Base-by-base conservation (phyloP, 257 asterid species). In the Gentiana dahurica region DNA sequence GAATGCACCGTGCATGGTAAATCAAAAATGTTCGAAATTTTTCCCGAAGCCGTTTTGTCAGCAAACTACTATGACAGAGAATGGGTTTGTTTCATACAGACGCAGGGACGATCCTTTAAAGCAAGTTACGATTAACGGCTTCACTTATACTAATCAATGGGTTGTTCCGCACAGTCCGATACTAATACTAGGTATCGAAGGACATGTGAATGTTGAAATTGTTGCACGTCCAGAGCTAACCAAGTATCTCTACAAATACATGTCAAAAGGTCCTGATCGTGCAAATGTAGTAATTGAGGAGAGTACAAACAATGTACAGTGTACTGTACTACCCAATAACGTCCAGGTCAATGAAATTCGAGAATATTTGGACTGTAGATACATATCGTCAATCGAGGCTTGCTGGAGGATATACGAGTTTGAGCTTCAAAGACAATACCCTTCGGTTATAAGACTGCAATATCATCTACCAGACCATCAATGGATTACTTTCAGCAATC, bases 211-310 rank as follows among this genome's bases (percentile, higher is more conserved):
- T 15, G 49, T 37, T 12, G 34, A n/a, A 56, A 37, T 12, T 4
- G 7, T 13, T 5, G 44, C 36, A 11, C 24, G 4, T 39, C 41
- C 8, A 8, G 11, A 55, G 47, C 49, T 51, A 7, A 38, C 36
- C 46, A 56, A 55, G 10, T 56, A 64, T 41, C 10, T 64, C 13
- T 62, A 48, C 50, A 64, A 64, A 43, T 64, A 64, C 34, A 36
- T 55, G 1, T 8, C 4, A 5, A 47, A 64, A 36, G 63, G 63
- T 6, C 2, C 36, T 3, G 57, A 64, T 56, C 55, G 63, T 7
- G 43, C 61, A 1, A 54, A 52, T 2, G 44, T 49, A 12, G 34
- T 56, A 2, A 34, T 56, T 64, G 50, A 55, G 6, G 43, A 55
- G 11, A 64, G 11, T 7, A 11, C 36, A 0, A 4, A 6, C 3